Evolutionary conservation across 1,284 basidiomycete species (phyloP).

Genomic region (Trichosporon coremiiforme): DNA sequence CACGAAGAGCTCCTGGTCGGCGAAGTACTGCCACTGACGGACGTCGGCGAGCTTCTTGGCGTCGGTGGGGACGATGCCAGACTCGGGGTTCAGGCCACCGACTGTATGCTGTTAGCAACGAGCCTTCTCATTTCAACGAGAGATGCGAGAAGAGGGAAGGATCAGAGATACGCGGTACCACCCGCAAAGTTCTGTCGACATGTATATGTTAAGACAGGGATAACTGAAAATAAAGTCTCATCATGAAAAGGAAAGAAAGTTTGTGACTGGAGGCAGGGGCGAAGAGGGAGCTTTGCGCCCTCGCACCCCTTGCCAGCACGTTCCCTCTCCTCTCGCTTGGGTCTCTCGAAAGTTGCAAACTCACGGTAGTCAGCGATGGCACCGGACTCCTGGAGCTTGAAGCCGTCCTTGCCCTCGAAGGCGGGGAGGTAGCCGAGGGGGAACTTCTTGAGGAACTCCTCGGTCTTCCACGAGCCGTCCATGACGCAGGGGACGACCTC

Average conservation of each 20-base stretch:
- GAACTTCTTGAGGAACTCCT: conserved; percentile 77
- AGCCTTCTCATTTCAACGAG: not conserved
- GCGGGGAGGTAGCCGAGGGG: conserved; percentile 83
- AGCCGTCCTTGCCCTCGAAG: conserved; percentile 73
- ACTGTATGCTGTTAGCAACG: conserved; percentile 62
- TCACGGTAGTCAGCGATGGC: conserved; percentile 88
- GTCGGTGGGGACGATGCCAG: conserved; percentile 65
- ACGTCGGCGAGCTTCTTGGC: conserved; percentile 65
- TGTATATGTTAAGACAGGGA: conserved; percentile 65
- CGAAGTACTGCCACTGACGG: conserved; percentile 69
- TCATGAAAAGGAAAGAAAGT: conserved; percentile 50
- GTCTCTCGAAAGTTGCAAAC: conserved; percentile 54
- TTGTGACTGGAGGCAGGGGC: not conserved
- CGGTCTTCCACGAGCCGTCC: conserved; percentile 64
- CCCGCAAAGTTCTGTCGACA: conserved; percentile 65
- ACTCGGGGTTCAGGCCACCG: conserved; percentile 68
- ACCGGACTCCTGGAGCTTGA: conserved; percentile 73
- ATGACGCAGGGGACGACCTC: conserved; percentile 65
- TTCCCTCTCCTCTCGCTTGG: not conserved
- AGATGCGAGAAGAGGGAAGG: conserved; percentile 20
- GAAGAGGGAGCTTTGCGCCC: not conserved
- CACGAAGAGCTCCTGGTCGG: conserved; percentile 62
- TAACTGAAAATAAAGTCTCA: conserved; percentile 61
- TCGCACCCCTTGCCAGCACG: not conserved
- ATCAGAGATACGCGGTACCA: conserved; percentile 59